phyloP scores from a whole-genome alignment of 805 yeast species.

The Starmerella powellii region DNA sequence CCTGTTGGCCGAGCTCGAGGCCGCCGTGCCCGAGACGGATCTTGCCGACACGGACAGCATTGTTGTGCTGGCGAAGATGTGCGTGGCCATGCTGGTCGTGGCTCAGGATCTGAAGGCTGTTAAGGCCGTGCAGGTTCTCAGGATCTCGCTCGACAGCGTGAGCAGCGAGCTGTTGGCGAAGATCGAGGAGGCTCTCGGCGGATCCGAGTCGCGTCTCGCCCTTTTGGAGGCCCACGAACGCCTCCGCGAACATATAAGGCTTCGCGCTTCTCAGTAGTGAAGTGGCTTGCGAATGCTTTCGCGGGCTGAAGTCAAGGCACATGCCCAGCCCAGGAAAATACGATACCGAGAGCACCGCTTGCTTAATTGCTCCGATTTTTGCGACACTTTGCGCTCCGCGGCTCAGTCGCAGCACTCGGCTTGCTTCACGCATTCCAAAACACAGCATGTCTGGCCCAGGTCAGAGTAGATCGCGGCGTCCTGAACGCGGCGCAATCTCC shows the following conservation, averaged over 20 bases:
- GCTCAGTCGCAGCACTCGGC: too few species aligned
- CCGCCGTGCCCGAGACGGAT: constrained; percentile 9
- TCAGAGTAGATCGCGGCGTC: too few species aligned
- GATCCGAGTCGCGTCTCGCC: constrained; percentile 1
- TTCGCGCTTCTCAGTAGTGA: too few species aligned
- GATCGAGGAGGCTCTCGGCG: constrained; percentile 4
- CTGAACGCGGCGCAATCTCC: too few species aligned
- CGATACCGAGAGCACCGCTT: too few species aligned
- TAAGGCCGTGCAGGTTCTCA: constrained; percentile 10
- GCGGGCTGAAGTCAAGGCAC: too few species aligned
- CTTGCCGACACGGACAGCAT: background rate
- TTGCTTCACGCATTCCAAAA: too few species aligned
- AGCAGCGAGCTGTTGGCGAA: constrained; percentile 4
- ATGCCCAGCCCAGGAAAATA: too few species aligned
- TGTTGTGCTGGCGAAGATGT: constrained; percentile 5
- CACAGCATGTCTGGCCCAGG: too few species aligned
- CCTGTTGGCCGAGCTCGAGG: constrained; percentile 17
- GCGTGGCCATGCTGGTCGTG: constrained; percentile 9
- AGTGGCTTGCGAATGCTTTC: too few species aligned
- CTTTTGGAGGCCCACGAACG: constrained; percentile 12
- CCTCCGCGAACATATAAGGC: background rate
- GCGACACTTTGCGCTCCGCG: too few species aligned
- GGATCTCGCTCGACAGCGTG: constrained; percentile 3
- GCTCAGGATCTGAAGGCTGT: constrained; percentile 8
- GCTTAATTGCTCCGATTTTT: too few species aligned